Evolutionary conservation across 441 rosid genomes (phyloP).

Genomic region (Dalechampia spathulata): DNA sequence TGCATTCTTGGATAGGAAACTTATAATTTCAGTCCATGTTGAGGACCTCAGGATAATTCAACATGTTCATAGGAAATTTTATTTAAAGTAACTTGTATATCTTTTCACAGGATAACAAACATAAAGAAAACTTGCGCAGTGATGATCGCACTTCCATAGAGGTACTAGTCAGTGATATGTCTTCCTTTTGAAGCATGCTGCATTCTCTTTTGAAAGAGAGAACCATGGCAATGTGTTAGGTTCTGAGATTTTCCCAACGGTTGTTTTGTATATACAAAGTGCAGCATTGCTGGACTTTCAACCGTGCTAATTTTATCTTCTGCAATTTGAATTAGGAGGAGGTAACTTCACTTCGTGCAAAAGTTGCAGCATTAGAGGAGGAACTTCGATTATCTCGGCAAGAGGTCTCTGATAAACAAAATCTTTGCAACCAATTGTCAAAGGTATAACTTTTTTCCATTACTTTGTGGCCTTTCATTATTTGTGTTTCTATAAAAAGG

Average conservation of each 20-base stretch:
- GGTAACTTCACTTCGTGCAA: constrained; percentile 50
- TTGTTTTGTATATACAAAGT: constrained; percentile 3
- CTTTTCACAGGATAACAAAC: constrained; percentile 47
- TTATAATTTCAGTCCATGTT: neutral
- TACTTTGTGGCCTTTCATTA: constrained; percentile 8
- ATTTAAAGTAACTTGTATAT: constrained; percentile 3
- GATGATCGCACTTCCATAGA: constrained; percentile 43
- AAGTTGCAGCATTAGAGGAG: constrained; percentile 69
- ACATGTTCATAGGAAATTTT: neutral
- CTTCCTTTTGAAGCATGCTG: neutral
- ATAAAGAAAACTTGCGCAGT: constrained; percentile 41
- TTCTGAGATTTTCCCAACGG: neutral
- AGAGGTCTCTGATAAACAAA: constrained; percentile 53
- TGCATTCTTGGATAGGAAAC: neutral
- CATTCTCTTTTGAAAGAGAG: neutral
- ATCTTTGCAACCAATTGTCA: constrained; percentile 54
- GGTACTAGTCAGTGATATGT: constrained; percentile 41
- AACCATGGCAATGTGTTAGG: neutral
- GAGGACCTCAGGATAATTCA: no score
- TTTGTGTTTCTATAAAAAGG: constrained; percentile 2
- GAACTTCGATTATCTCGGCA: constrained; percentile 69
- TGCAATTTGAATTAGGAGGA: constrained; percentile 53
- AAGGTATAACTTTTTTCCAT: constrained; percentile 42
- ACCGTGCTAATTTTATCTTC: constrained; percentile 9
- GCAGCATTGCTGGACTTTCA: neutral